Conservation (phyloP, 1,139 yeast genomes). For the Hansenula lynferdii region DNA sequence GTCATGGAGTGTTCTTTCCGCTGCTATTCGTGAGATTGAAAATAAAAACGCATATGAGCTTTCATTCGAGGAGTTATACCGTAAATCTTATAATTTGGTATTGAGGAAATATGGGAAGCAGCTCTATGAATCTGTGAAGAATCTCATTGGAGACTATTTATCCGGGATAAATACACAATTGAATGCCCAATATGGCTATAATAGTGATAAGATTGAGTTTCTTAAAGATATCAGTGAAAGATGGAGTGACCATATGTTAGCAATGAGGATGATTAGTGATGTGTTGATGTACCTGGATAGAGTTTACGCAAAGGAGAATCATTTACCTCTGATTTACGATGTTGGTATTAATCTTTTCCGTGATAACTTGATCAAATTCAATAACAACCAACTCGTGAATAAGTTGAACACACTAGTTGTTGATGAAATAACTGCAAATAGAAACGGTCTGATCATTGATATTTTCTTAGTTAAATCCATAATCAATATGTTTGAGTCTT, state of each 20-base stretch:
- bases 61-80: slow-evolving; percentile 80
- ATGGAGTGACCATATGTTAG: slow-evolving; percentile 75
- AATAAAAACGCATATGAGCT: slow-evolving; percentile 67
- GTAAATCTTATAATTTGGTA: slow-evolving; percentile 78
- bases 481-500: slow-evolving; percentile 68
- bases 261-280: slow-evolving; percentile 81
- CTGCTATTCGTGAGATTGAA: slow-evolving; percentile 76
- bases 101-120: slow-evolving; percentile 67
- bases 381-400: slow-evolving; percentile 46
- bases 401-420: slow-evolving; percentile 45
- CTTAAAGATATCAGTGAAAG: slow-evolving; percentile 43
- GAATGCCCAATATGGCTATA: slow-evolving; percentile 11
- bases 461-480: slow-evolving; percentile 55
- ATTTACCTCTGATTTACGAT: slow-evolving; percentile 66
- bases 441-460: slow-evolving; percentile 60
- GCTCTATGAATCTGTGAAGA: slow-evolving; percentile 60
- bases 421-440: slow-evolving; percentile 52
- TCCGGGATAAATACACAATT: slow-evolving; percentile 23
- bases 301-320: slow-evolving; percentile 74
- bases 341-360: slow-evolving; percentile 63
- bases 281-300: slow-evolving; percentile 83
- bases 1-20: slow-evolving; percentile 66
- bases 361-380: slow-evolving; percentile 35
- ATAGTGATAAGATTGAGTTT: slow-evolving; percentile 28
- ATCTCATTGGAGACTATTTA: slow-evolving; percentile 48